Evolutionary conservation across 2,329 filamentous ascomycete species (phyloP).

Genomic region (Pyrenochaeta sp.): DNA sequence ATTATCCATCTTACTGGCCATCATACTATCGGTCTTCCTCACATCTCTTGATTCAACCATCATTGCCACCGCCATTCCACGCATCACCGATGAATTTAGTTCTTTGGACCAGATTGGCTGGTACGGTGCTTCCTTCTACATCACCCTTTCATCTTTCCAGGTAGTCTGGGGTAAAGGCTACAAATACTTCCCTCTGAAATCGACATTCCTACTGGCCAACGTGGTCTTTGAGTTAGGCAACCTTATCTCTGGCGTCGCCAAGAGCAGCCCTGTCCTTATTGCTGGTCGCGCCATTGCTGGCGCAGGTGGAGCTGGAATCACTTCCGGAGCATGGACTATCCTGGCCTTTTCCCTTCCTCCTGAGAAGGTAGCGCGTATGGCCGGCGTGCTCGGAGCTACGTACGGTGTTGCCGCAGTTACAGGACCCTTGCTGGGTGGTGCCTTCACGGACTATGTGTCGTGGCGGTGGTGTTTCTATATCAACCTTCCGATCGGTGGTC

Average conservation of each 20-base stretch:
- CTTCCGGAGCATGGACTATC: constrained; percentile 51
- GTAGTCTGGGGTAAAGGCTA: constrained; percentile 58
- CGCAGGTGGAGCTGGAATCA: constrained; percentile 52
- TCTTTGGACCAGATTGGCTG: constrained; percentile 46
- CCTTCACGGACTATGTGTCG: constrained; percentile 50
- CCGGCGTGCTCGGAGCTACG: constrained; percentile 46
- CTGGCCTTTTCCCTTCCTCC: constrained; percentile 54
- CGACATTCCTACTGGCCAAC: constrained; percentile 50
- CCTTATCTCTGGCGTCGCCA: constrained; percentile 57
- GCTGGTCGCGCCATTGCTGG: constrained; percentile 54
- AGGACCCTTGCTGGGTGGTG: constrained; percentile 55
- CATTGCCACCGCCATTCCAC: constrained; percentile 18
- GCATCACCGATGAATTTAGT: constrained; percentile 39
- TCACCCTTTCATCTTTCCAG: constrained; percentile 57
- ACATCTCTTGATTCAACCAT: constrained; percentile 5
- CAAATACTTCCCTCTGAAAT: constrained; percentile 55
- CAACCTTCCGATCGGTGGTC: constrained; percentile 54
- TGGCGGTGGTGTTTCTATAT: constrained; percentile 55
- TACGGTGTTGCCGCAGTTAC: constrained; percentile 51
- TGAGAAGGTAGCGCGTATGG: constrained; percentile 51
- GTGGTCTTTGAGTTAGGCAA: constrained; percentile 65
- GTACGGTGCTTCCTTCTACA: constrained; percentile 53
- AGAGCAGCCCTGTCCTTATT: constrained; percentile 45
- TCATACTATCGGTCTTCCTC: neutral
- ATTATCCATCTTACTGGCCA: neutral